Evolutionary conservation across 2,329 filamentous ascomycete species (phyloP).

Genomic region (Pseudocercospora cruenta): DNA sequence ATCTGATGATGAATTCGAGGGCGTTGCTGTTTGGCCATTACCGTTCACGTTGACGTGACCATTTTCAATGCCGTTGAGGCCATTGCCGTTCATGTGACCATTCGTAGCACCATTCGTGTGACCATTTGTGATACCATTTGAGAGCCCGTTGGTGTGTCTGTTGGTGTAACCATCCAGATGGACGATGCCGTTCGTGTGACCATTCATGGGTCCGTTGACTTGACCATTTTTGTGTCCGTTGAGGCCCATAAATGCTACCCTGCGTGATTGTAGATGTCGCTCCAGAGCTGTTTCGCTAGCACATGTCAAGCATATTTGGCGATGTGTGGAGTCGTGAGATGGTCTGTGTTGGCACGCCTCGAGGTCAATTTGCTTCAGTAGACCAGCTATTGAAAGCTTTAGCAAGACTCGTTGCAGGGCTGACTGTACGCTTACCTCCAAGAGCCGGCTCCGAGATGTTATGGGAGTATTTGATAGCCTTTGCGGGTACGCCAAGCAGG

Average conservation of each 20-base stretch:
- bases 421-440: neutral
- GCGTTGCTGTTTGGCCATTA: neutral
- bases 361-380: conserved; percentile 3
- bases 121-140: neutral
- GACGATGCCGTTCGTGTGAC: neutral
- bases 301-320: conserved; percentile 8
- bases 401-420: neutral
- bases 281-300: neutral
- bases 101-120: neutral
- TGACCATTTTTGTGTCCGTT: neutral
- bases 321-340: conserved; percentile 7
- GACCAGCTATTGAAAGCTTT: neutral
- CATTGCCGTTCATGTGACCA: neutral
- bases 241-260: neutral
- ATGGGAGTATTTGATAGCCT: conserved; percentile 7
- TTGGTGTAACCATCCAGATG: neutral
- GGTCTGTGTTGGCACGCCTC: conserved; percentile 4
- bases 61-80: neutral
- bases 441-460: conserved; percentile 9
- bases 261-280: conserved; percentile 2
- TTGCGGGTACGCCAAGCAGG: neutral
- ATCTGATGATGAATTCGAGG: neutral
- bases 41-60: neutral
- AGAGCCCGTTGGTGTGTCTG: neutral
- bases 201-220: neutral